Evolutionary conservation across 768 basidiomycete genomes (phyloP), one percentile per base, ranked within the genome.

Genomic region (Tulasnella sp.): DNA sequence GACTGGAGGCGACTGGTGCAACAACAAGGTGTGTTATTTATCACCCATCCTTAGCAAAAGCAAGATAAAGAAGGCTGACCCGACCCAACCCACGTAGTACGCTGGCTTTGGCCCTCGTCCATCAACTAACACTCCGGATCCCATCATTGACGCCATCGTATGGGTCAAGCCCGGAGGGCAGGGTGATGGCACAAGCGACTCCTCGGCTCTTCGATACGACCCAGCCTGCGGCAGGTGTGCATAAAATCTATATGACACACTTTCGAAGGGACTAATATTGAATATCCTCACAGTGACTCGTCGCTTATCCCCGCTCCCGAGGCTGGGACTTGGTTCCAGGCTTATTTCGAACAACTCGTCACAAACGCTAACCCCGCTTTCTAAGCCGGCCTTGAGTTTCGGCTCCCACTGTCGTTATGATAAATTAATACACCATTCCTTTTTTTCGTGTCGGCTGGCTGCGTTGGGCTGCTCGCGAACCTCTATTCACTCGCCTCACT

Each of bases 291-390:
- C 73, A 74, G 73, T 21, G 31, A 36, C 27, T 73, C 82, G 80
- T 89, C 89, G 76, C 90, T 91, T 83, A 89, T 90, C 75, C 83
- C 85, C 58, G 86, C 62, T 52, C 71, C 73, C 27, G 44, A 52
- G 34, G 90, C 90, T 74, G 90, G 91, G 42, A 87, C 88, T 62
- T 92, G 91, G 90, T 91, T 91, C 90, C 90, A 92, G 86, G 85
- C 87, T n/a, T 92, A 89, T 86, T 92, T 92, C 84, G 84, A 86
- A 84, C 86, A 86, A n/a, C 84, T 92, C 78, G 89, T 92, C 71
- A 84, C 84, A 78, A 86, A 87, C 62, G 90, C 90, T 76, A 90
- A 86, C 85, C 90, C 90, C 3, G 56, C 89, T 56, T 85, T 90
- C 44, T 81, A 81, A 52, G 27, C 19, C 36, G 21, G 4, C 21